Percentiles rank a stretch among this genome's conserved stretches.
Conservation (phyloP, 139 green algal species). For the Micractinium conductrix region DNA sequence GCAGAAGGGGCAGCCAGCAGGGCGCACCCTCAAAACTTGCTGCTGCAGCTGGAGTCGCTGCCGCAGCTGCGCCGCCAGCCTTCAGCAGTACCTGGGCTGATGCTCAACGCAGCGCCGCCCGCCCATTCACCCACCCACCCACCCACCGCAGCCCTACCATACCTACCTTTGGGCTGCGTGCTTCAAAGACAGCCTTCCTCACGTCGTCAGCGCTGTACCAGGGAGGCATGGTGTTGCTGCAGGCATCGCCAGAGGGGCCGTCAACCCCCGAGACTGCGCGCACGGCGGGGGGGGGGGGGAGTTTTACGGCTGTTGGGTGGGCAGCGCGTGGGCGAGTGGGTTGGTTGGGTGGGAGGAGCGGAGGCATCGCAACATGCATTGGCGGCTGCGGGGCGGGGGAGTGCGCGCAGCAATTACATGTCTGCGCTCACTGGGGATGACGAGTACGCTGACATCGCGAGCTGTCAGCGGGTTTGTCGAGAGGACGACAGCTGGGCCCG, state of each 20-base stretch:
- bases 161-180: not conserved
- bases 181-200: not conserved
- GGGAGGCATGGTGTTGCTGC: not conserved
- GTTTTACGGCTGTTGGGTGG: too few species aligned
- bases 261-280: not conserved
- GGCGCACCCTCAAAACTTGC: too few species aligned
- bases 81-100: too few species aligned
- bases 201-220: not conserved
- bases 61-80: too few species aligned
- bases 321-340: not conserved
- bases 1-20: too few species aligned
- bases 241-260: not conserved
- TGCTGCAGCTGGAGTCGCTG: too few species aligned
- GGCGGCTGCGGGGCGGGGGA: too few species aligned
- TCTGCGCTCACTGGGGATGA: constrained; percentile 18
- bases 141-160: too few species aligned
- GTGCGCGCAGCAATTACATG: too few species aligned
- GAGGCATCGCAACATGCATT: too few species aligned
- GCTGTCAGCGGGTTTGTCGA: not conserved
- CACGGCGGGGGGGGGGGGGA: not conserved
- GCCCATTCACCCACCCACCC: too few species aligned
- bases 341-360: not conserved
- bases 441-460: not conserved
- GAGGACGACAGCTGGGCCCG: not conserved
- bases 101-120: too few species aligned